These are phyloP conservation scores for Margaritispora aquatica DNA, from an alignment of 495 filamentous ascomycete genomes.

Conservation along the genomic window DNA sequence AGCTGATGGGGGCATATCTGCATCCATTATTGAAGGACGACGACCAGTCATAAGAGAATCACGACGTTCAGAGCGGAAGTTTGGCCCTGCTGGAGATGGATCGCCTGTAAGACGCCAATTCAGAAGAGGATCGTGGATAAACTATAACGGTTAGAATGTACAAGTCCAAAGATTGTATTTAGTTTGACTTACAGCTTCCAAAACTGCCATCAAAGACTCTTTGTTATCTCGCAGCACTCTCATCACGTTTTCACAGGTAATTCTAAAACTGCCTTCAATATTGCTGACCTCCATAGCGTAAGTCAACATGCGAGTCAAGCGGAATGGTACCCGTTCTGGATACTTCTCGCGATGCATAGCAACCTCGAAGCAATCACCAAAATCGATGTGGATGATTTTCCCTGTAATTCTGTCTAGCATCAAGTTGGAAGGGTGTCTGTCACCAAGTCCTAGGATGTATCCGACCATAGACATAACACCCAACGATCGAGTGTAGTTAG, in stretches of 20 bases:
- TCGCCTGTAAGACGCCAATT: slow-evolving; percentile 92
- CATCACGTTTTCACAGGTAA: slow-evolving; percentile 98
- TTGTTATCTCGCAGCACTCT: slow-evolving; percentile 93
- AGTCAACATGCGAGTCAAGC: slow-evolving; percentile 95
- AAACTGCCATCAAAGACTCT: slow-evolving; percentile 94
- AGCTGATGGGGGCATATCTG: slow-evolving; percentile 46
- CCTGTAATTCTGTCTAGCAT: slow-evolving; percentile 94
- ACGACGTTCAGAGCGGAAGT: slow-evolving; percentile 70
- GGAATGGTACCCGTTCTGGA: slow-evolving; percentile 94
- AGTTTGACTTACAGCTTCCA: slow-evolving; percentile 92
- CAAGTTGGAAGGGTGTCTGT: slow-evolving; percentile 94
- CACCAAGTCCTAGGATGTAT: slow-evolving; percentile 94
- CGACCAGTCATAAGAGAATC: slow-evolving; percentile 42
- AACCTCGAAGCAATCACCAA: slow-evolving; percentile 98
- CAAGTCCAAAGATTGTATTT: too few species aligned
- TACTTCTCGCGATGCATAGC: slow-evolving; percentile 99
- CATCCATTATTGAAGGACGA: slow-evolving; percentile 66
- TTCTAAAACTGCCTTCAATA: slow-evolving; percentile 95
- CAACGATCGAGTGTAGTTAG: slow-evolving; percentile 94
- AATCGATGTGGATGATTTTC: slow-evolving; percentile 97
- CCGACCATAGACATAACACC: slow-evolving; percentile 99
- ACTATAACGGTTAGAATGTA: slow-evolving; percentile 41
- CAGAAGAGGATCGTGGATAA: slow-evolving; percentile 96
- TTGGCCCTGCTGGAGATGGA: slow-evolving; percentile 68
- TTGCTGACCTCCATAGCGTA: slow-evolving; percentile 99